Percentiles rank a stretch among this genome's conserved stretches.
Evolutionary conservation across 2,329 filamentous ascomycete genomes (phyloP).

Genomic region (Fusarium caatingaense): DNA sequence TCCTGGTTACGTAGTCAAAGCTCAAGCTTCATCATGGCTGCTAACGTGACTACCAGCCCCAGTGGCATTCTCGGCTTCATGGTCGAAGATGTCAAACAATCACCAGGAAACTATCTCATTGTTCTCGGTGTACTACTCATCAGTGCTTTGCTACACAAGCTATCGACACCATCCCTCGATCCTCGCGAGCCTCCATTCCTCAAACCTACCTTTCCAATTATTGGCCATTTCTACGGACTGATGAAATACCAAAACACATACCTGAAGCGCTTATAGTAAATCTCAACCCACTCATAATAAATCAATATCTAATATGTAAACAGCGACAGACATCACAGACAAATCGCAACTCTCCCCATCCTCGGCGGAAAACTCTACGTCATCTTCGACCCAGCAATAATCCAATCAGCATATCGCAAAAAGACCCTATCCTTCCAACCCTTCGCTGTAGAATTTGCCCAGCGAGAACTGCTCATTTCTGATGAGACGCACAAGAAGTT

Average conservation of each 20-base stretch:
- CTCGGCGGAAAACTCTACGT: conserved; percentile 58
- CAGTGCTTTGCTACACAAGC: not conserved
- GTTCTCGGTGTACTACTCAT: not conserved
- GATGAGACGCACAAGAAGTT: conserved; percentile 38
- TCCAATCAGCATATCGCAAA: conserved; percentile 55
- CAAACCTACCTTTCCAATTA: conserved; percentile 17
- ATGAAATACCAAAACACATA: conserved; percentile 31
- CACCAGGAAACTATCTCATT: conserved; percentile 14
- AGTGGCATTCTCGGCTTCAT: conserved; percentile 6
- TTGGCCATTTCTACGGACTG: conserved; percentile 58
- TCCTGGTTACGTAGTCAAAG: no score
- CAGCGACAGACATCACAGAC: conserved; percentile 33
- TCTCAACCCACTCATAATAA: no score
- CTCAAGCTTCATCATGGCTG: not conserved
- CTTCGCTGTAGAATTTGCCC: conserved; percentile 53
- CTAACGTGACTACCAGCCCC: not conserved
- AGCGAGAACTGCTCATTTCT: conserved; percentile 53
- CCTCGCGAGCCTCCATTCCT: conserved; percentile 23
- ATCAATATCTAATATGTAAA: no score
- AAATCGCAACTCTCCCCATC: conserved; percentile 59
- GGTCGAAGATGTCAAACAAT: conserved; percentile 14
- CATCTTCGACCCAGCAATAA: conserved; percentile 55
- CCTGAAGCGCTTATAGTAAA: conserved; percentile 37
- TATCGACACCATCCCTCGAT: conserved; percentile 18
- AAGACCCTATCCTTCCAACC: conserved; percentile 58